Evolutionary conservation across 2,329 filamentous ascomycete species (phyloP), one percentile per base, ranked within the genome.

Genomic region (Fusarium humuli): DNA sequence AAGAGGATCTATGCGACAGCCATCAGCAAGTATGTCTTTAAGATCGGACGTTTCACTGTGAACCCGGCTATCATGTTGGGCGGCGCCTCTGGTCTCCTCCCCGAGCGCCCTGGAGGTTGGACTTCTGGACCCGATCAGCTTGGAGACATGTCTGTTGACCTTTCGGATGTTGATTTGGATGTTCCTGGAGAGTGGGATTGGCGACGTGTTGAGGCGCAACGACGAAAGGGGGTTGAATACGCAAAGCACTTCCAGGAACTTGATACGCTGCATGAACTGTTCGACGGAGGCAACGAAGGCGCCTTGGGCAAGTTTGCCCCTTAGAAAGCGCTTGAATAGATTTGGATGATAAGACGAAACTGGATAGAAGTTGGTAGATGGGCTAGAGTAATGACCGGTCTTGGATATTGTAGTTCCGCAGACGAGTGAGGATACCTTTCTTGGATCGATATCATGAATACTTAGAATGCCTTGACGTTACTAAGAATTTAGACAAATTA

Each of bases 11-110:
- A 91, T 72, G 93, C 92, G 2, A 91, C 90, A 0, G 90, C 90
- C 1, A 80, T 95, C 45, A 90, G 88, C 82, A 94, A 94, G 82
- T 95, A 95, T 78, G 92, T 95, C 42, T 90, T 93, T 78, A 95
- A 95, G 83, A 85, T 94, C 59, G 92, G 91, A 2, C 85, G 95
- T 25, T 84, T 96, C 75, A 98, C 95, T 0, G 88, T 98, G 6
- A 89, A 94, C 70, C 94, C 96, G 0, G 91, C 94, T 72, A 85
- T 92, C 48, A 84, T 95, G 10, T 84, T 98, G 27, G 84, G 87
- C 45, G 87, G 90, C 37, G 69, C 65, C 23, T 91, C 91, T 52
- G 89, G 90, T 3, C 83, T 98, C 77, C 82, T 98, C 53, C 96
- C 96, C 0, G 82, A 86, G 61, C 86, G 90, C 49, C 93, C 94